Evolutionary conservation across 768 basidiomycete species (phyloP), one percentile per base, ranked within the genome.

Genomic region (Jaapia argillacea): DNA sequence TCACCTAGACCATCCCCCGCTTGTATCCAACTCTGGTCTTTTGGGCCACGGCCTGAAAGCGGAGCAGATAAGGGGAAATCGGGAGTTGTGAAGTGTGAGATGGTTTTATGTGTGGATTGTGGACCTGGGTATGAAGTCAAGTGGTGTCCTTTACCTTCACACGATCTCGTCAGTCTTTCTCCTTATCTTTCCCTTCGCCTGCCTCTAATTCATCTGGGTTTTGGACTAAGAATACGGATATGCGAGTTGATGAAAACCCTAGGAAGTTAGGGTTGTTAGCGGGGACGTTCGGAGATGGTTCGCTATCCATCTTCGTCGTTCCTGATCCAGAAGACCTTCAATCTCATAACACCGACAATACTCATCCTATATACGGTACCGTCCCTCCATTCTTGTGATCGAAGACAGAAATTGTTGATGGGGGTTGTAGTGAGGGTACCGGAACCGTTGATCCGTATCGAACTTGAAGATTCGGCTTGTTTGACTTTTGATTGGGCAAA

Each of bases 61-160:
- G 40, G 44, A 24, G 37, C 1, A 23, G 40, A 43, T 4, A 31
- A 28, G 27, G 45, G 55, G 28, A 65, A 73, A 37, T 39, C 47
- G 1, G 79, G 79, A 0, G 60, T 67, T 44, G 72, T 87, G 69
- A 65, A 56, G 14, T 94, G 92, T 50, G 91, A 89, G 56, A 71
- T 96, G 71, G 80, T 92, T 2, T 54, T 98, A 1, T 93, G 91
- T 48, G 50, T 90, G 6, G 82, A 92, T n/a, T 68, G 70, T 16
- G 91, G 93, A 0, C 74, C 85, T 3, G 85, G 81, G 2, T 74
- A 79, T 50, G 83, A 87, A 40, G 57, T 93, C 12, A 90, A 84
- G 61, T 98, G 94, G 93, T 93, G 93, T 59, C 94, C 94, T 3
- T 58, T 91, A 23, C 91, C 92, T 1, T 78, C 84, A 14, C 76